Evolutionary conservation across 1,284 basidiomycete genomes (phyloP).

Genomic region (Apiotrichum veenhuisii): DNA sequence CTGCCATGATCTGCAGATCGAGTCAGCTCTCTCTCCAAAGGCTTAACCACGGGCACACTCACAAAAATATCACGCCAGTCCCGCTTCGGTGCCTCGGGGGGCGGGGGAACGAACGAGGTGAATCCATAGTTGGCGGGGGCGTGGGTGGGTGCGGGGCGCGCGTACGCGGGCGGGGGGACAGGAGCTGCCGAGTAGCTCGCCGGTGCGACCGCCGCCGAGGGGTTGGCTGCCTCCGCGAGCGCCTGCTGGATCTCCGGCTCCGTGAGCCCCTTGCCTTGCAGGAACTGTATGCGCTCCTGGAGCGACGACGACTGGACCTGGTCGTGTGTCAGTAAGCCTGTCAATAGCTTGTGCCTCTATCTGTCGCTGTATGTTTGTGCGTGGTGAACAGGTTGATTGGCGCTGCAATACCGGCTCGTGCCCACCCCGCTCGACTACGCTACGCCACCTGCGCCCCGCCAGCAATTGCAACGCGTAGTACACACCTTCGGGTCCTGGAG

Average conservation of each 20-base stretch:
- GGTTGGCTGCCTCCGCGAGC: slow-evolving; percentile 58
- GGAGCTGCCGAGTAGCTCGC: no score
- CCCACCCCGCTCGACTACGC: not conserved
- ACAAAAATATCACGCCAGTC: slow-evolving; percentile 97
- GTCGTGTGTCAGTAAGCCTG: not conserved
- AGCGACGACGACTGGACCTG: slow-evolving; percentile 63
- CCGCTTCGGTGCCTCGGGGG: slow-evolving; percentile 53
- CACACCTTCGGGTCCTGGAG: slow-evolving; percentile 59
- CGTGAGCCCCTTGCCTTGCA: slow-evolving; percentile 88
- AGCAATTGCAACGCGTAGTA: no score
- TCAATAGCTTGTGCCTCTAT: not conserved
- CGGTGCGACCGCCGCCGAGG: slow-evolving; percentile 9
- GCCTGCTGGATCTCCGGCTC: slow-evolving; percentile 83
- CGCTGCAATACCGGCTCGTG: not conserved
- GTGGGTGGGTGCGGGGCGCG: slow-evolving; percentile 4
- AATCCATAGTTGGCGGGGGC: slow-evolving; percentile 37
- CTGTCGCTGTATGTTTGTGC: not conserved
- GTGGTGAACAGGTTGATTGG: not conserved
- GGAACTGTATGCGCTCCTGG: slow-evolving; percentile 82
- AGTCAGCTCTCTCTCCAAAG: slow-evolving; percentile 1
- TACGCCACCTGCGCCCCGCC: no score
- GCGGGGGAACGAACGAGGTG: slow-evolving; percentile 12
- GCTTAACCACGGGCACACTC: slow-evolving; percentile 47
- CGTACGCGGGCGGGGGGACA: slow-evolving; percentile 42
- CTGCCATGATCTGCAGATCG: slow-evolving; percentile 73